phyloP scores from a whole-genome alignment of 139 green algal genomes.

The Haematococcus sp. region DNA sequence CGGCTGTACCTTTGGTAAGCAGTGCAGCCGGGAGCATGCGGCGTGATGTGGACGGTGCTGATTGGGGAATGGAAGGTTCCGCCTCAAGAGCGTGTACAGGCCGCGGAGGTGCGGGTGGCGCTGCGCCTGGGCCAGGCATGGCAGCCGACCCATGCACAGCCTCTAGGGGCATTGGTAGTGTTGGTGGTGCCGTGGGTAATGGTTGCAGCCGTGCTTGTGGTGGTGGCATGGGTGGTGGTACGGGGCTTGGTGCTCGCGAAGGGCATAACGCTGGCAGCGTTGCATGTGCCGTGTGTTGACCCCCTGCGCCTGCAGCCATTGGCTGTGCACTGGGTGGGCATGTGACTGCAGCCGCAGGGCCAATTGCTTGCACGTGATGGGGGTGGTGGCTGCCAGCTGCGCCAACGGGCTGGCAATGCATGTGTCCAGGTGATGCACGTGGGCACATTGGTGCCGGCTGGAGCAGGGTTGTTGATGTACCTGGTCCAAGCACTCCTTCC shows the following conservation, averaged over 20 bases:
- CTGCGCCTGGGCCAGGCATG: background rate
- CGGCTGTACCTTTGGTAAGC: too few species aligned
- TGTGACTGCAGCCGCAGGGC: background rate
- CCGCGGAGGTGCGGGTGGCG: too few species aligned
- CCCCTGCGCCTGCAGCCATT: background rate
- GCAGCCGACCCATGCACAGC: background rate
- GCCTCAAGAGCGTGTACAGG: background rate
- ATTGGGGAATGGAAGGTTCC: background rate
- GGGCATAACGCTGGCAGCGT: background rate
- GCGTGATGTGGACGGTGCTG: too few species aligned
- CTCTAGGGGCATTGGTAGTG: background rate
- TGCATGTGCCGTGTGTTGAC: background rate
- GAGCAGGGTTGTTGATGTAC: too few species aligned
- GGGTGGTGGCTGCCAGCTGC: background rate
- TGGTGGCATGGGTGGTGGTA: background rate
- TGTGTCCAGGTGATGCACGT: too few species aligned
- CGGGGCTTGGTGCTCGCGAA: background rate
- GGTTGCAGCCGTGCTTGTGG: background rate
- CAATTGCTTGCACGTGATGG: background rate
- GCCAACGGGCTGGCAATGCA: too few species aligned
- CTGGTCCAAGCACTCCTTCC: too few species aligned
- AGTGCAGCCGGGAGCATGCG: too few species aligned
- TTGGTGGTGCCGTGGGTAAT: conserved; percentile 2
- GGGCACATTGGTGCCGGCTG: too few species aligned
- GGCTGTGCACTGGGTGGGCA: background rate